Evolutionary conservation across 768 basidiomycete species (phyloP).

Genomic region (Coprinellus aureogranulatus): DNA sequence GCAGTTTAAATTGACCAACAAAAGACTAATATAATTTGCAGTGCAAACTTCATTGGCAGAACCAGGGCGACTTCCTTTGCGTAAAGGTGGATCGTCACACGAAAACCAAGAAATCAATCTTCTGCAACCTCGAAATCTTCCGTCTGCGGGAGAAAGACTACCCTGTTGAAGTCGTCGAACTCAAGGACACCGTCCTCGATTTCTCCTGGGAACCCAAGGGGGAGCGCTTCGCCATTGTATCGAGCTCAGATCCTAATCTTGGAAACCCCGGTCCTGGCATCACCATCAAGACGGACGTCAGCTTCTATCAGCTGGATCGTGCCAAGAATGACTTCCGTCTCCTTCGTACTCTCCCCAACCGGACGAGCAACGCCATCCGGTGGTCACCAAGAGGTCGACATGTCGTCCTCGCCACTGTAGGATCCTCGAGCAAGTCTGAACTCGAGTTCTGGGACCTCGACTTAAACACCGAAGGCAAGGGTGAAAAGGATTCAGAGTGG

Average conservation of each 20-base stretch:
- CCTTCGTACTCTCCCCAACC: constrained; percentile 77
- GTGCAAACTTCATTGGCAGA: constrained; percentile 99
- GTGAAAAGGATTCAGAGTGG: constrained; percentile 66
- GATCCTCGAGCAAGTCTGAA: constrained; percentile 92
- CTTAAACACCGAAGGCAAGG: constrained; percentile 59
- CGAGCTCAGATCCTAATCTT: constrained; percentile 89
- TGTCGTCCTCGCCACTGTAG: constrained; percentile 93
- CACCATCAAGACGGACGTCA: constrained; percentile 94
- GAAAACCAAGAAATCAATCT: constrained; percentile 97
- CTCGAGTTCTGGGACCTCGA: constrained; percentile 99
- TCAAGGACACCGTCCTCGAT: constrained; percentile 94
- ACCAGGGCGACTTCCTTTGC: constrained; percentile 96
- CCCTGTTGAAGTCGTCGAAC: constrained; percentile 95
- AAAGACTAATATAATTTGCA: constrained; percentile 28
- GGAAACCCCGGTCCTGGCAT: constrained; percentile 87
- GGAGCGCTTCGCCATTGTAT: constrained; percentile 92
- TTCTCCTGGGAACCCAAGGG: constrained; percentile 99
- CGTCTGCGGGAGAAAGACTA: constrained; percentile 95
- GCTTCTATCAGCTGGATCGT: constrained; percentile 93
- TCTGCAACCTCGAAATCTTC: constrained; percentile 98
- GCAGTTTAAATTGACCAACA: not conserved
- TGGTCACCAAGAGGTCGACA: constrained; percentile 98
- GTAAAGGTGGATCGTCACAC: constrained; percentile 99
- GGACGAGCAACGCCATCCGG: constrained; percentile 89
- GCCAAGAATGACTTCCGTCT: constrained; percentile 92